Conservation (phyloP, 1,139 yeast genomes). For the Yamadazyma siamensis region DNA sequence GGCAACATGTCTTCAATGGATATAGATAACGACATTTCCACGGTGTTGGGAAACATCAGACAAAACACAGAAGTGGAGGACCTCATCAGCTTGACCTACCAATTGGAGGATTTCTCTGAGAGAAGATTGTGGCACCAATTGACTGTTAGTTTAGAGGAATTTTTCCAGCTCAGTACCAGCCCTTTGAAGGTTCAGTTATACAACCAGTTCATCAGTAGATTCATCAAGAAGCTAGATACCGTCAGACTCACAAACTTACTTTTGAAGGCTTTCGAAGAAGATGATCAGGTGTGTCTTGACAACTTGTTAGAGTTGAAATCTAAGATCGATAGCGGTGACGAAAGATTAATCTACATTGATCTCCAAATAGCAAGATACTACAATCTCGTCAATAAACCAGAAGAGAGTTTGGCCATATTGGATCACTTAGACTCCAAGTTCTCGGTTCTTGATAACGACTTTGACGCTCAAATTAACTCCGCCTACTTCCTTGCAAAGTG, state of each 20-base stretch:
- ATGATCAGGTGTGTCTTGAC: slow-evolving; percentile 49
- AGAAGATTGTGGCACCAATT: slow-evolving; percentile 79
- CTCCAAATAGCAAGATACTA: slow-evolving; percentile 77
- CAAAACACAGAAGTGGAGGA: slow-evolving; percentile 66
- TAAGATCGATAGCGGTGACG: slow-evolving; percentile 30
- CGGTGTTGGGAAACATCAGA: slow-evolving; percentile 68
- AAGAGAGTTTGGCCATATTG: slow-evolving; percentile 66
- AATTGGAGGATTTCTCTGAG: slow-evolving; percentile 84
- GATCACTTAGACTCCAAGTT: slow-evolving; percentile 54
- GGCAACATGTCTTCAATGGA: slow-evolving; percentile 30
- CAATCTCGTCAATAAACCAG: slow-evolving; percentile 53
- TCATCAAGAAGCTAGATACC: slow-evolving; percentile 72
- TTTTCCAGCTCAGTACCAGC: slow-evolving; percentile 44
- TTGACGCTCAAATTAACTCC: slow-evolving; percentile 72
- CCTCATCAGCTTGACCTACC: slow-evolving; percentile 59
- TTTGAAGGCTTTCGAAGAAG: slow-evolving; percentile 48
- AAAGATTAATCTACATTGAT: slow-evolving; percentile 56
- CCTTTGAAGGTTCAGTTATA: slow-evolving; percentile 64
- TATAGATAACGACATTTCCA: slow-evolving; percentile 48
- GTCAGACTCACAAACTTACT: slow-evolving; percentile 76
- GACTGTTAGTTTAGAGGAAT: slow-evolving; percentile 62
- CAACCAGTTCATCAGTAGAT: slow-evolving; percentile 64
- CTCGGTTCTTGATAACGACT: slow-evolving; percentile 34
- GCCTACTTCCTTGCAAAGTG: slow-evolving; percentile 82
- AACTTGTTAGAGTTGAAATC: slow-evolving; percentile 42